phyloP scores from a whole-genome alignment of 768 basidiomycete species.

The Coprinopsis marcescibilis region DNA sequence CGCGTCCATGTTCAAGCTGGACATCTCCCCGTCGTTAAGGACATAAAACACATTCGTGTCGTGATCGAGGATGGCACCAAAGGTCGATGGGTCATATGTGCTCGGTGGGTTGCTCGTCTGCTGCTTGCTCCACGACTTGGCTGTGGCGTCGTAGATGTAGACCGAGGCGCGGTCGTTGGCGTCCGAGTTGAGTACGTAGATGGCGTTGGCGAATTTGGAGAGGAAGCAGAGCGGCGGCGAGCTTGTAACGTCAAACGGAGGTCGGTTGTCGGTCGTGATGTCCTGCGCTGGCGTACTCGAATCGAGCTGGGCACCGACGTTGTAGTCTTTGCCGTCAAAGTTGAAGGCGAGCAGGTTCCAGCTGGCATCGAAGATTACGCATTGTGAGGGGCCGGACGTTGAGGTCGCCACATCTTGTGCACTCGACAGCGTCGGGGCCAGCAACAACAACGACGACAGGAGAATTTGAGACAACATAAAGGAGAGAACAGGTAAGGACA shows the following conservation, averaged over 20 bases:
- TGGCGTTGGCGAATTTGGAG: conserved; percentile 70
- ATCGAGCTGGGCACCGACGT: conserved; percentile 47
- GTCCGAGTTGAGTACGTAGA: conserved; percentile 83
- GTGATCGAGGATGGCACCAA: conserved; percentile 79
- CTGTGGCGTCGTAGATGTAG: conserved; percentile 75
- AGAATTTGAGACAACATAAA: not conserved
- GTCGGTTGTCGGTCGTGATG: conserved; percentile 75
- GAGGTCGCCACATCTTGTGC: conserved; percentile 17
- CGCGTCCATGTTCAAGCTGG: conserved; percentile 61
- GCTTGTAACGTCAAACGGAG: conserved; percentile 1
- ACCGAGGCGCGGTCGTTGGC: conserved; percentile 58
- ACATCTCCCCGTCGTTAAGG: conserved; percentile 44
- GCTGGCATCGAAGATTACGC: conserved; percentile 70
- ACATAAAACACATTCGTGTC: conserved; percentile 85
- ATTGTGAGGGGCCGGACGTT: conserved; percentile 30
- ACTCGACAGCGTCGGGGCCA: not conserved
- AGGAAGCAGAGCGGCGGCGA: conserved; percentile 2
- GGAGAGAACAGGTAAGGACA: not conserved
- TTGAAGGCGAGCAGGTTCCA: conserved; percentile 89
- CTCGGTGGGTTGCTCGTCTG: conserved; percentile 36
- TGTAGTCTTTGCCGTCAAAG: conserved; percentile 79
- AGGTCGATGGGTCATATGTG: conserved; percentile 55
- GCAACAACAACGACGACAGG: not conserved
- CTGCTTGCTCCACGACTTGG: conserved; percentile 78
- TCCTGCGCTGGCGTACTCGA: conserved; percentile 30